Conservation (phyloP, 768 basidiomycete genomes). For the Mycena pura region DNA sequence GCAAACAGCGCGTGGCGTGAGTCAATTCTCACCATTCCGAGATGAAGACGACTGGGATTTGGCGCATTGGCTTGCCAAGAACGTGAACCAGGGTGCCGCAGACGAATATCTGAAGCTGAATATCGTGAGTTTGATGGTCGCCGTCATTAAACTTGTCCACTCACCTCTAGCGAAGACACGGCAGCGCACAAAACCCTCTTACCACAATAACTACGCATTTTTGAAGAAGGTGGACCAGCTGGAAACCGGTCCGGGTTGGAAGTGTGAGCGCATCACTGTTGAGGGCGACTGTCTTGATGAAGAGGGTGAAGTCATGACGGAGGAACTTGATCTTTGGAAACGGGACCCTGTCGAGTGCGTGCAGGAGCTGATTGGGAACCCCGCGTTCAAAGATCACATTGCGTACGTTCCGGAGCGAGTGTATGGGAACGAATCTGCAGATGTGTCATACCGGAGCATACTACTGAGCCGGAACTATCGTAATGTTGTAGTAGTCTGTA, state of each 20-base stretch:
- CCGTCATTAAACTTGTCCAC: neutral
- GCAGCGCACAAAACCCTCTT: neutral
- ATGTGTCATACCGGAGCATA: no score
- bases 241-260: slow-evolving; percentile 26
- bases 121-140: neutral
- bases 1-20: neutral
- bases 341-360: slow-evolving; percentile 26
- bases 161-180: neutral
- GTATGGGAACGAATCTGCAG: slow-evolving; percentile 7
- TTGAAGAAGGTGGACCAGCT: no score
- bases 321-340: neutral
- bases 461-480: no score
- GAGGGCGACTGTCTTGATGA: slow-evolving; percentile 19
- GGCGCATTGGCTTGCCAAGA: slow-evolving; percentile 18
- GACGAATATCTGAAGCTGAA: slow-evolving; percentile 14
- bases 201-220: slow-evolving; percentile 29
- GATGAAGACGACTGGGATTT: slow-evolving; percentile 20
- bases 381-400: slow-evolving; percentile 28
- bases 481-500: no score
- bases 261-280: slow-evolving; percentile 27
- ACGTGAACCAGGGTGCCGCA: slow-evolving; percentile 13
- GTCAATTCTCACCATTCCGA: slow-evolving; percentile 4
- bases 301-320: neutral
- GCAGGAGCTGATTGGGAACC: slow-evolving; percentile 21
- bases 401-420: slow-evolving; percentile 30